A percentile compares a stretch with the other conserved stretches of the same genome.
These are phyloP conservation scores for Hypoxylon sp. DNA, from an alignment of 2,329 filamentous ascomycete genomes.

Conservation along the genomic window DNA sequence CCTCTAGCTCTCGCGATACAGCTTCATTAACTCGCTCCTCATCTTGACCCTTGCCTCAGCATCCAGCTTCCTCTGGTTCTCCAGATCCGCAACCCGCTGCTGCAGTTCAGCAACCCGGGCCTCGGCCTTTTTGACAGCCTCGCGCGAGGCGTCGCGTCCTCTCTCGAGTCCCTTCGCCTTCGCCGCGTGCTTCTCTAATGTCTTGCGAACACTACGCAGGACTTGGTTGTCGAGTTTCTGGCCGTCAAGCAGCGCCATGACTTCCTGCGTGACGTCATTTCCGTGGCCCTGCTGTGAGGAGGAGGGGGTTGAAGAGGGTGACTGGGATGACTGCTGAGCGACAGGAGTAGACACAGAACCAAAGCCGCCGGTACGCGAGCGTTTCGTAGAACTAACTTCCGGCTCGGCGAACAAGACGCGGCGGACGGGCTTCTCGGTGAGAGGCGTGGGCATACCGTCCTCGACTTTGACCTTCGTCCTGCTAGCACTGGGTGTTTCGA, in stretches of 20 bases:
- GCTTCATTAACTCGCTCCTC: slow-evolving; percentile 57
- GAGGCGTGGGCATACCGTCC: slow-evolving; percentile 51
- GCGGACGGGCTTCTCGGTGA: slow-evolving; percentile 49
- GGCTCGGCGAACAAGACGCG: slow-evolving; percentile 50
- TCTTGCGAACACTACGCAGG: slow-evolving; percentile 57
- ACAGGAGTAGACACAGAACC: background rate
- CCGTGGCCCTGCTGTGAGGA: slow-evolving; percentile 41
- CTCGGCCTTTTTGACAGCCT: slow-evolving; percentile 74
- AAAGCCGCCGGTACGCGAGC: slow-evolving; percentile 43
- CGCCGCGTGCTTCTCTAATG: slow-evolving; percentile 70
- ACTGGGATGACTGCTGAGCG: background rate
- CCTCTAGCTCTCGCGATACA: slow-evolving; percentile 47
- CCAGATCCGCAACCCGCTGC: slow-evolving; percentile 57
- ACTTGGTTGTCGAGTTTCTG: slow-evolving; percentile 59
- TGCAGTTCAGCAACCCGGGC: slow-evolving; percentile 57
- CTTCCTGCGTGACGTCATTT: slow-evolving; percentile 59
- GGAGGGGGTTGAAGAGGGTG: slow-evolving; percentile 25
- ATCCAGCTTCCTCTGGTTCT: slow-evolving; percentile 56
- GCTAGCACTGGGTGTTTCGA: slow-evolving; percentile 38
- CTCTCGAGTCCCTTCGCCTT: slow-evolving; percentile 72
- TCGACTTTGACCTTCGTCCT: slow-evolving; percentile 30
- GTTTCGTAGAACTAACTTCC: slow-evolving; percentile 37
- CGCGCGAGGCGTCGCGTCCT: slow-evolving; percentile 76
- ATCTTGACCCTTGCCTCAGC: slow-evolving; percentile 57
- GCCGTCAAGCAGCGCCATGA: slow-evolving; percentile 65